A percentile compares a stretch with the other conserved stretches of the same genome.
phyloP scores from a whole-genome alignment of 176 grass and related monocot species.

The Poa annua region DNA sequence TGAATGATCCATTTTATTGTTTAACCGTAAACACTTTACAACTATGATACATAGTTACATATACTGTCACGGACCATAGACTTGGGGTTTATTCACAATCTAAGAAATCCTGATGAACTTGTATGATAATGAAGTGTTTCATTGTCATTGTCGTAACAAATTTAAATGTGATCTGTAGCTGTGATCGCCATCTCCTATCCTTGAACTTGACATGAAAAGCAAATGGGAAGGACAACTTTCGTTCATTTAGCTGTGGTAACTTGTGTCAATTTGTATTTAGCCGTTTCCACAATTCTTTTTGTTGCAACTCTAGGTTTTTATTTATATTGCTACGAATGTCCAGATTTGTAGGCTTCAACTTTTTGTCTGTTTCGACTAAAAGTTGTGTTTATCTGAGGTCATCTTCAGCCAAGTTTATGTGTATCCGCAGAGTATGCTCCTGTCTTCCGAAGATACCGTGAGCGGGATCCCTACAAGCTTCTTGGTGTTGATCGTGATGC shows the following conservation, averaged over 20 bases:
- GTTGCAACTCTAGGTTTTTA: background rate
- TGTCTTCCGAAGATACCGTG: constrained; percentile 68
- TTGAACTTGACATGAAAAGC: background rate
- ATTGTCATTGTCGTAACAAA: background rate
- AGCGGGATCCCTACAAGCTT: constrained; percentile 84
- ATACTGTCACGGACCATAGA: background rate
- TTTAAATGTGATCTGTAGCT: background rate
- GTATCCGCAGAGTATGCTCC: constrained; percentile 60
- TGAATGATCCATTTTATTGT: background rate
- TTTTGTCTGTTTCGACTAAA: constrained; percentile 11
- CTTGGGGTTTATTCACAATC: background rate
- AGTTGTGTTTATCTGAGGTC: constrained; percentile 6
- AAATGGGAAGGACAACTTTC: background rate
- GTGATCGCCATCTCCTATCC: background rate
- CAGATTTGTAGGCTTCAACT: background rate
- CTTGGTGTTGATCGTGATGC: constrained; percentile 73
- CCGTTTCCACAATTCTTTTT: background rate
- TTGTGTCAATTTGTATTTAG: constrained; percentile 9
- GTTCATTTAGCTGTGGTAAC: constrained; percentile 16
- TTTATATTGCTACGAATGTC: background rate
- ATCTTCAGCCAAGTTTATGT: constrained; percentile 28
- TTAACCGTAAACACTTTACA: background rate
- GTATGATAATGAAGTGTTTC: background rate
- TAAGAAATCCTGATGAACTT: background rate
- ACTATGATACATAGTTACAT: background rate